Base-by-base conservation (phyloP, 352 stramenopile genomes). In the Blastocystis sp. region DNA sequence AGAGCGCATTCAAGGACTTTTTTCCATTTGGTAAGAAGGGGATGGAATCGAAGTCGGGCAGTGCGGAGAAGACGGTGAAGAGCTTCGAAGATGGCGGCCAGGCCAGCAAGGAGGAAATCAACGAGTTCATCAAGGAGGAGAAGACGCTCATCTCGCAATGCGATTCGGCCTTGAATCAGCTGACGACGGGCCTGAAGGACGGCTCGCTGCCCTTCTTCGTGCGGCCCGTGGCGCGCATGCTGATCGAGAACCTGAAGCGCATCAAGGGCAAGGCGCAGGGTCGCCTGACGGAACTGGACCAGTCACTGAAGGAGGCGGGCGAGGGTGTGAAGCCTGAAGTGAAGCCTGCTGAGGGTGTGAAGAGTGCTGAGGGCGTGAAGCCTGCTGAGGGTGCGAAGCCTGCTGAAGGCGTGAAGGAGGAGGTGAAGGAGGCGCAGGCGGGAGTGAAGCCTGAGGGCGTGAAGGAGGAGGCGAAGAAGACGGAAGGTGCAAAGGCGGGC, bases 181-280 rank as follows among this genome's bases (percentile, higher is more conserved):
- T 84, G 74, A 53, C 28, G 14, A 64, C 43, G 4, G 56, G 56
- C 2, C 19, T 84, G 9, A 38, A 62, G 21, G 45, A 67, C n/a
- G 66, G 66, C 0, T 43, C 74, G 14, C 56, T 67, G 43, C 74
- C 74, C 11, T 62, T 64, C 56, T 69, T 84, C 21, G 60, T 69
- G 11, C 53, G 74, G 21, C 74, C 74, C 40, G 21, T 84, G 17
- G 60, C 56, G 4, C 34, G 43, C 10, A 62, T 52, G 21, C 40
- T 64, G 23, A 69, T 69, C 41, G 60, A n/a, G 1, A 62, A 84
- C 19, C 74, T 84, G 21, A 84, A 84, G 48, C 3, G 19, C 0
- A 52, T 64, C 23, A 45, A 40, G n/a, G 28, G 38, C n/a, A 81
- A 81, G 38, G 34, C 70, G 23, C 23, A 81, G 70, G 59, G 21